A percentile compares a stretch with the other conserved stretches of the same genome.
Conservation (phyloP, 495 filamentous ascomycete genomes). For the Penicillium bovifimosum region DNA sequence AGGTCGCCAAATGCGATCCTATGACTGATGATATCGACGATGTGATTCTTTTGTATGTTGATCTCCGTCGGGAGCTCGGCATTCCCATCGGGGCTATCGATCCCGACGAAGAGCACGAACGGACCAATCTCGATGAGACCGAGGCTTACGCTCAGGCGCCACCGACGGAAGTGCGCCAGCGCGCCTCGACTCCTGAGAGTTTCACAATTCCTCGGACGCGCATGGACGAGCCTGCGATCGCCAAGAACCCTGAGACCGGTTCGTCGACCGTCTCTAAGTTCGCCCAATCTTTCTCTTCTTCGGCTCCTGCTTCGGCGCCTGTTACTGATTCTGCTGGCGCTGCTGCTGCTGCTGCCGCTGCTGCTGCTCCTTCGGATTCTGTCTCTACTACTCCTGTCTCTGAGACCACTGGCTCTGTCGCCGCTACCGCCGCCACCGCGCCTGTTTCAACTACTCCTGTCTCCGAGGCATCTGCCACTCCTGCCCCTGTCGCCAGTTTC, state of each 20-base stretch:
- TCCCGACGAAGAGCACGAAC: neutral
- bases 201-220: neutral
- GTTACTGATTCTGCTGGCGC: neutral
- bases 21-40: constrained; percentile 27
- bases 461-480: neutral
- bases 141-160: neutral
- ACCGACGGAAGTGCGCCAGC: neutral
- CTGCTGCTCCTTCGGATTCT: neutral
- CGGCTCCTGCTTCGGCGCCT: constrained; percentile 11
- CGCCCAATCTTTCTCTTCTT: constrained; percentile 39
- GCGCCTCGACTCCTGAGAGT: neutral
- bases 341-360: neutral
- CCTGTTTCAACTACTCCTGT: neutral
- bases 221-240: neutral
- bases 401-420: neutral
- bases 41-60: constrained; percentile 31
- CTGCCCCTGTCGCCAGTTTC: neutral
- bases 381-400: too few species aligned
- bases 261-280: constrained; percentile 26
- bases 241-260: neutral
- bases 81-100: constrained; percentile 20
- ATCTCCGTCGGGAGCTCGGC: constrained; percentile 31
- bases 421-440: neutral
- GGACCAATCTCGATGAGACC: neutral
- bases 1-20: constrained; percentile 27